These are phyloP conservation scores for Geotrichum aggregatum DNA, from an alignment of 1,139 yeast genomes.

Conservation along the genomic window DNA sequence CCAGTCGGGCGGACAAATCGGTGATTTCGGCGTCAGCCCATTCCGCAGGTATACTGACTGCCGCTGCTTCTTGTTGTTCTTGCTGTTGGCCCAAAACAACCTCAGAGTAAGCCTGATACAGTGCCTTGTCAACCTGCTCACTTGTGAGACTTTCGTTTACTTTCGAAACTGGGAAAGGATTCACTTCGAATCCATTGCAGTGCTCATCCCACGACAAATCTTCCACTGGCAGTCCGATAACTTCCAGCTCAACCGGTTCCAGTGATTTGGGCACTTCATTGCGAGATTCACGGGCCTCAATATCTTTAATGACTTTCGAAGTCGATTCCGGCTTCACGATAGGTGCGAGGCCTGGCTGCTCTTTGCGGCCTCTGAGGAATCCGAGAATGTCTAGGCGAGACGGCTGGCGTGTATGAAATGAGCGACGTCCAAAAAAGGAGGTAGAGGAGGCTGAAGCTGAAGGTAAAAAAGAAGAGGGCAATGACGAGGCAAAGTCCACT, in stretches of 20 bases:
- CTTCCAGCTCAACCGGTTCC: constrained; percentile 20
- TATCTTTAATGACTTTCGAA: constrained; percentile 14
- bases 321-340: constrained; percentile 12
- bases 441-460: not conserved
- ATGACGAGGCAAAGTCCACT: not conserved
- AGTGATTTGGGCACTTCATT: constrained; percentile 11
- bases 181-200: constrained; percentile 14
- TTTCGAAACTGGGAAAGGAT: constrained; percentile 17
- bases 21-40: constrained; percentile 7
- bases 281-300: constrained; percentile 17
- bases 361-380: constrained; percentile 9
- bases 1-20: constrained; percentile 45
- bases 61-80: not conserved
- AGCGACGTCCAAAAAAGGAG: not conserved
- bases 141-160: constrained; percentile 10
- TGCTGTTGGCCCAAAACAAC: constrained; percentile 2
- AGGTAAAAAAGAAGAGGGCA: not conserved
- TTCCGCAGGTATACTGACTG: not conserved
- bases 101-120: constrained; percentile 11
- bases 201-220: constrained; percentile 15
- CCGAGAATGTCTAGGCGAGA: constrained; percentile 4
- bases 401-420: constrained; percentile 2
- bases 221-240: constrained; percentile 19
- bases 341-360: constrained; percentile 9
- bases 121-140: constrained; percentile 15